These are phyloP conservation scores for Coemansia sp. DNA, from an alignment of 192 early-diverging fungal species.

Conservation along the genomic window DNA sequence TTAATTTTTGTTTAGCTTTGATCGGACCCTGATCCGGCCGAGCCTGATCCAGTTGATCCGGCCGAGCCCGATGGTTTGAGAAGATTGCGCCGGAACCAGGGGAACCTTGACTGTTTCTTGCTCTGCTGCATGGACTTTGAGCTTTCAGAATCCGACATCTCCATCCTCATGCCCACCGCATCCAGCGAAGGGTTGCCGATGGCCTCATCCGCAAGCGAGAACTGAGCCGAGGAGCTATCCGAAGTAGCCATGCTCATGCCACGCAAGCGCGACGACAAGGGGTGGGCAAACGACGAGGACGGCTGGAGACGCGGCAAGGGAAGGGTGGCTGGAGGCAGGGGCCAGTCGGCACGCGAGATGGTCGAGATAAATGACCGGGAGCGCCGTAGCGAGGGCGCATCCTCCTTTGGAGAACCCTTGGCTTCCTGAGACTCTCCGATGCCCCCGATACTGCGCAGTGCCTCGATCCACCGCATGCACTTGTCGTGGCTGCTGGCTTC, in stretches of 20 bases:
- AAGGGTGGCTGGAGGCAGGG: constrained; percentile 30
- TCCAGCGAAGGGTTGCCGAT: constrained; percentile 38
- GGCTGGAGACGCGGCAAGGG: constrained; percentile 1
- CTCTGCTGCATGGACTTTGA: neutral
- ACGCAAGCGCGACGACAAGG: too few relatives aligned
- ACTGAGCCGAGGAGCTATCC: too few relatives aligned
- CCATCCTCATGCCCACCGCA: constrained; percentile 13
- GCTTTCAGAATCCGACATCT: neutral
- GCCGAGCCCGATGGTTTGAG: neutral
- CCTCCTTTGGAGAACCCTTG: neutral
- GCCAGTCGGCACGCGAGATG: constrained; percentile 40
- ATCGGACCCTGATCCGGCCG: constrained; percentile 1
- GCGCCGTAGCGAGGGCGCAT: constrained; percentile 9
- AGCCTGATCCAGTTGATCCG: too few relatives aligned
- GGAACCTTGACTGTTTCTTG: constrained; percentile 20
- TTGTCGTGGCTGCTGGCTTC: constrained; percentile 8
- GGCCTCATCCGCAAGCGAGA: neutral
- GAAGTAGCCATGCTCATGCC: too few relatives aligned
- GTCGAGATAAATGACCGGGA: constrained; percentile 38
- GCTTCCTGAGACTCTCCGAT: neutral
- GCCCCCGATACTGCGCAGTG: constrained; percentile 12
- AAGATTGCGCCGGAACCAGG: constrained; percentile 31
- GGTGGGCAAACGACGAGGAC: too few relatives aligned
- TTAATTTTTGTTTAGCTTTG: neutral
- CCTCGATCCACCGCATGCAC: constrained; percentile 15